Base-by-base conservation (phyloP, 1,284 basidiomycete species). In the Vanrija pseudolonga region DNA sequence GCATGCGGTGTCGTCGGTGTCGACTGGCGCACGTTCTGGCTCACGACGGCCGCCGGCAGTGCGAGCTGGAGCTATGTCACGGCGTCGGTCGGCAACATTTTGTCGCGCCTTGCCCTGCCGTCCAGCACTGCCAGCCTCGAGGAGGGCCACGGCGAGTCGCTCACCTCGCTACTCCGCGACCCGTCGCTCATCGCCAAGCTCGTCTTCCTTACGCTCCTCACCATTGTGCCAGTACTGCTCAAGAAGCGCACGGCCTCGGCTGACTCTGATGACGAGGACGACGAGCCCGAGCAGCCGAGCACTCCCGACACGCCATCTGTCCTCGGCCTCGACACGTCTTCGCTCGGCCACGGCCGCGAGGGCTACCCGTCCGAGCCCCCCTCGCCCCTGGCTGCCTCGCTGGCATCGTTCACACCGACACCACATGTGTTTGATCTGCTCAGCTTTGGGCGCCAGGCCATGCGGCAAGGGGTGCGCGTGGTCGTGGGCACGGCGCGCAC, bases 1-100 rank as follows among this genome's bases (percentile, higher is more conserved):
- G 91, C 91, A 28, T 92, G 88, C 72, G 90, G 90, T 45, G 89
- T 93, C 17, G 89, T 89, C 64, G 86, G 88, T 32, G 89, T 95
- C 22, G 78, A 91, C 67, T 92, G 89, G 73, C 80, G 86, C 65
- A 78, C 90, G 23, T 55, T 92, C 88, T 80, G 90, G 90, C 64
- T 90, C 84, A 52, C 85, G 80, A 66, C 79, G 85, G 63, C 91
- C 83, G 28, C 92, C 83, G 90, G 94, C 83, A 63, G 88, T 84
- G 54, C 90, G 84, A 67, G 90, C 85, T 74, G 93, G 91, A 73
- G 67, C 17, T 77, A 77, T 55, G 74, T 75, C 28, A 76, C 74
- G 24, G 75, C 75, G 2, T 72, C 69, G 4, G 59, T 77, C 26
- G 75, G 75, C 11, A 68, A 76, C 50, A 72, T 77, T 38, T 62